Conservation (phyloP, 2,329 filamentous ascomycete species). For the Tolypocladium endophyticum region DNA sequence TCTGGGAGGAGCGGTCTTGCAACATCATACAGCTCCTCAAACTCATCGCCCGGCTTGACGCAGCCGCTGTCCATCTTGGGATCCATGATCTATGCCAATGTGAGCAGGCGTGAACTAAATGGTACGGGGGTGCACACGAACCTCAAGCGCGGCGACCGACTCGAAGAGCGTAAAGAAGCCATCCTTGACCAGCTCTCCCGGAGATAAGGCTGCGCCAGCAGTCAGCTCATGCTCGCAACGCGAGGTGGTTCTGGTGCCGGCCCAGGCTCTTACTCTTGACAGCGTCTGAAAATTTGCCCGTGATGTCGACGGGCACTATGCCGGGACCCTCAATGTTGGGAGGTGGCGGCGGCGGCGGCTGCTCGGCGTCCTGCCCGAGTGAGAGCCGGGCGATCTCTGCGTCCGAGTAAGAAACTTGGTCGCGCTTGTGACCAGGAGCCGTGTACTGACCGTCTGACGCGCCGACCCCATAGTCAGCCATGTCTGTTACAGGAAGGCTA, state of each 20-base stretch:
- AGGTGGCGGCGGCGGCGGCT: constrained; percentile 20
- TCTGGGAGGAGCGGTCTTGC: constrained; percentile 56
- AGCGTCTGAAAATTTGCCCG: constrained; percentile 41
- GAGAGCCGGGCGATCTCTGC: constrained; percentile 31
- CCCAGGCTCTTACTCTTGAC: constrained; percentile 34
- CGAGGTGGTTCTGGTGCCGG: not conserved
- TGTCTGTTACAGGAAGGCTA: constrained; percentile 7
- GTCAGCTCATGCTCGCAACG: constrained; percentile 12
- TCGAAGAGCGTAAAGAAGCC: constrained; percentile 89
- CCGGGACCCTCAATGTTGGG: constrained; percentile 34
- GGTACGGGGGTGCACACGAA: constrained; percentile 15
- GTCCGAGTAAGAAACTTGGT: constrained; percentile 13
- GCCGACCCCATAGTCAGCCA: constrained; percentile 24
- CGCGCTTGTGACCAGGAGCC: no score
- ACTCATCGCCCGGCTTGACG: constrained; percentile 64
- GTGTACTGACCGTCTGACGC: constrained; percentile 22
- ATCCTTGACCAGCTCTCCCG: constrained; percentile 88
- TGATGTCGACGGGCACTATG: constrained; percentile 48
- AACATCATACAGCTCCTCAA: constrained; percentile 76
- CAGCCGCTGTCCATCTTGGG: constrained; percentile 97
- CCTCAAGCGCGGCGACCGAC: constrained; percentile 78
- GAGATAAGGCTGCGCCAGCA: constrained; percentile 49
- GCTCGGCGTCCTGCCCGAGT: constrained; percentile 21
- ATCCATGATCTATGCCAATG: constrained; percentile 74
- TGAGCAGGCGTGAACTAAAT: not conserved